Evolutionary conservation across 202 grass and related monocot genomes (phyloP).

Genomic region (Schoenoplectus tabernaemontani): DNA sequence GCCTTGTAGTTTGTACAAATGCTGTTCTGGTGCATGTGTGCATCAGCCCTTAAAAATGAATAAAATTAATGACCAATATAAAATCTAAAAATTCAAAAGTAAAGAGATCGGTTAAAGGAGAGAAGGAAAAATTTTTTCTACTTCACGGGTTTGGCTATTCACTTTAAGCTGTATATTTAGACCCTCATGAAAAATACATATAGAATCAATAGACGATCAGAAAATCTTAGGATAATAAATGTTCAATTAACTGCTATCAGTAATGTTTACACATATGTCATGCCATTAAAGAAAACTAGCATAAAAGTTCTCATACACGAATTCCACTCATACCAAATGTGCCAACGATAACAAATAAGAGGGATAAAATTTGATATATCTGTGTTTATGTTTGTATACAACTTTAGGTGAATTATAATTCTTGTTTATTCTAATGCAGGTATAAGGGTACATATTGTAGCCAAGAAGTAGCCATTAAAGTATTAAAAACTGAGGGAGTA

Average conservation of each 20-base stretch:
- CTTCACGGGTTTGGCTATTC: not conserved
- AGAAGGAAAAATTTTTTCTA: not conserved
- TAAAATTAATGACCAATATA: not conserved
- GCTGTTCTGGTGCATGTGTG: not conserved
- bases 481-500: slow-evolving; percentile 57
- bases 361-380: slow-evolving; percentile 4
- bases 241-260: not conserved
- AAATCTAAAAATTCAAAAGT: not conserved
- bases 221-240: not conserved
- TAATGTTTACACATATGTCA: too few species aligned
- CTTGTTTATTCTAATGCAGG: slow-evolving; percentile 30
- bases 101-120: not conserved
- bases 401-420: not conserved
- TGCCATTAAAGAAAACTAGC: not conserved
- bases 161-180: not conserved
- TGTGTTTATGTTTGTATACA: not conserved
- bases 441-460: slow-evolving; percentile 71
- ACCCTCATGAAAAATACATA: not conserved
- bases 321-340: not conserved
- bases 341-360: not conserved
- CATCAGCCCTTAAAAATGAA: not conserved
- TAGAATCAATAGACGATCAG: not conserved
- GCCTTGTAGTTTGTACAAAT: not conserved
- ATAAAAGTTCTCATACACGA: not conserved
- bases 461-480: slow-evolving; percentile 91